Base-by-base conservation (phyloP, 2,329 filamentous ascomycete species). In the Pseudopithomyces chartarum region DNA sequence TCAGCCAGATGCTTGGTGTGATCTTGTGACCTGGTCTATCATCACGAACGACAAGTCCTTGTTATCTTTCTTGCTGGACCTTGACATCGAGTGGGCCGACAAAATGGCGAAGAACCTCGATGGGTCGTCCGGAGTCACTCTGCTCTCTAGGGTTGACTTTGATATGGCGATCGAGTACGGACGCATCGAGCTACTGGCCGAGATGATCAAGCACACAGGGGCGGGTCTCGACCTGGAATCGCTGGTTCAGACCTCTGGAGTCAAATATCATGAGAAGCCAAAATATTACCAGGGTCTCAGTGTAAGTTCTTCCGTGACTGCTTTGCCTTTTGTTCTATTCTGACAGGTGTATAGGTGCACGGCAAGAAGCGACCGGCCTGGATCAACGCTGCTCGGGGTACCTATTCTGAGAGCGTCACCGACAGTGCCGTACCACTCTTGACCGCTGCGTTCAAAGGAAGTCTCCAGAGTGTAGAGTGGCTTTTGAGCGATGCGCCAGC, bases 271-370 rank as follows among this genome's bases (percentile, higher is more conserved):
- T 52, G 79, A 85, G 61, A 90, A 88, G 71, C 85, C 90, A 1
- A 83, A 83, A 54, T 90, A 85, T 71, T 96, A 96, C 68, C 89
- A 90, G 73, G 91, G 91, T 0, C 74, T 94, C 29, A 88, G 86
- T 1, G 88, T 60, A 55, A 54, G 57, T 54, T n/a, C 4, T 2
- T 40, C 15, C n/a, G 6, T n/a, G 15, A 17, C 4, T 19, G 3
- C 6, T 17, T 19, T 17, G 10, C n/a, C 5, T 10, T 10, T 19
- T 19, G 4, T 17, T 17, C 19, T n/a, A 10, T 13, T n/a, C 38
- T 43, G 22, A 50, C 15, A 12, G 2, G 1, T 29, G 43, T 60
- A 11, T 61, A 69, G 50, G 66, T 96, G 1, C 87, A 90, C 61
- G 90, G 91, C 2, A 87, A 86, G 73, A 93, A 93, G 74, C 80